phyloP scores from a whole-genome alignment of 2,329 filamentous ascomycete species.

The Cryphonectria naterciae region DNA sequence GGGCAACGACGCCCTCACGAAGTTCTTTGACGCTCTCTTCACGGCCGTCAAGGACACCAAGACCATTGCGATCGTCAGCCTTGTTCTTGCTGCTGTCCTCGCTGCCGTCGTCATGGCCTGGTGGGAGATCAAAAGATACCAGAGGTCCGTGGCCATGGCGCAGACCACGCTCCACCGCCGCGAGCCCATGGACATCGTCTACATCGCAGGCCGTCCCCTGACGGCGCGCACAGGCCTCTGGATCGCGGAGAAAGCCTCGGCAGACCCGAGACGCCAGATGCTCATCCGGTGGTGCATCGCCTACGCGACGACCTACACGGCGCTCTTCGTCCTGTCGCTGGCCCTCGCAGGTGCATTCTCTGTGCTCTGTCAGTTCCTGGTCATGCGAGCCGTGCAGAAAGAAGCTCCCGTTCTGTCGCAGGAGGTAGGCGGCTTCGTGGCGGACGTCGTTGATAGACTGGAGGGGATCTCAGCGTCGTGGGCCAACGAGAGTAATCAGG shows the following conservation, averaged over 20 bases:
- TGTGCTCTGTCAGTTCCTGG: conserved; percentile 79
- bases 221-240: conserved; percentile 74
- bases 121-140: conserved; percentile 78
- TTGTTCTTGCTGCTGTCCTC: conserved; percentile 69
- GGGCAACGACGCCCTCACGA: conserved; percentile 76
- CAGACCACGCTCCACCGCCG: conserved; percentile 67
- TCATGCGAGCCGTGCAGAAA: conserved; percentile 74
- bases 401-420: conserved; percentile 75
- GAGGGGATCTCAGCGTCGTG: conserved; percentile 75
- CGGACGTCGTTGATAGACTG: conserved; percentile 73
- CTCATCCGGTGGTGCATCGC: conserved; percentile 82
- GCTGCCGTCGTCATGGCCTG: conserved; percentile 80
- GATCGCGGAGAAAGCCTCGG: conserved; percentile 65
- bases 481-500: conserved; percentile 75
- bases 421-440: conserved; percentile 79
- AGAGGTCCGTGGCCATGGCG: conserved; percentile 71
- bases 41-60: conserved; percentile 69
- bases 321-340: conserved; percentile 84
- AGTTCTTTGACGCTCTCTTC: conserved; percentile 79
- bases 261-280: conserved; percentile 62
- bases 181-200: conserved; percentile 86
- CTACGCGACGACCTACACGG: conserved; percentile 83
- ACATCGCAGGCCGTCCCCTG: conserved; percentile 81
- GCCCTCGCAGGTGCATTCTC: conserved; percentile 81
- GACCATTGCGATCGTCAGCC: conserved; percentile 75